phyloP scores from a whole-genome alignment of 257 asterid species.

The Primulina eburnea region DNA sequence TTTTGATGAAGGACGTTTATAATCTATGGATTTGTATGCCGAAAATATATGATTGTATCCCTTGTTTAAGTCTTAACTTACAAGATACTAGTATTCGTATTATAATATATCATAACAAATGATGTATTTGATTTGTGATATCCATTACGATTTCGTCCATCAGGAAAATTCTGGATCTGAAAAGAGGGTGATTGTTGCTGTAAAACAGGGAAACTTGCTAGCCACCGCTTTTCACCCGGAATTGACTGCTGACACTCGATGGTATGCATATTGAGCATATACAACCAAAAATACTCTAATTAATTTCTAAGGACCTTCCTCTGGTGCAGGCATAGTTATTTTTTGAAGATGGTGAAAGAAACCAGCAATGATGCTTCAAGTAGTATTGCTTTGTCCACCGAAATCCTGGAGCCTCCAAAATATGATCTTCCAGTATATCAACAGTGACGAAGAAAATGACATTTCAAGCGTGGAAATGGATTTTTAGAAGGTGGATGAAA shows the following conservation, averaged over 20 bases:
- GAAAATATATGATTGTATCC: neutral
- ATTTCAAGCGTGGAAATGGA: no score
- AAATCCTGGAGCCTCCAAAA: constrained; percentile 24
- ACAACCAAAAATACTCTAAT: neutral
- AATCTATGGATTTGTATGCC: neutral
- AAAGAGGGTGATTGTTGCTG: constrained; percentile 76
- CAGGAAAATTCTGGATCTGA: constrained; percentile 48
- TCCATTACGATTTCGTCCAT: constrained; percentile 15
- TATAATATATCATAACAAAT: neutral
- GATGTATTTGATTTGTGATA: constrained; percentile 8
- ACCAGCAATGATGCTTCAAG: constrained; percentile 43
- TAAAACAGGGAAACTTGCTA: constrained; percentile 89
- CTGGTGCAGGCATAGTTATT: constrained; percentile 70
- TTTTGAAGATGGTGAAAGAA: constrained; percentile 67
- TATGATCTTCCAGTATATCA: constrained; percentile 54
- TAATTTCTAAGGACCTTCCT: neutral
- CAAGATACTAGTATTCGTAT: neutral
- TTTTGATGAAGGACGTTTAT: neutral
- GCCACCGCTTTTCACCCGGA: constrained; percentile 99
- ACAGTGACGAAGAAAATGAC: neutral
- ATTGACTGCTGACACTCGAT: constrained; percentile 85
- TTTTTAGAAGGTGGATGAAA: neutral
- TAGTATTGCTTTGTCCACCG: constrained; percentile 34
- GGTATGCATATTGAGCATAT: constrained; percentile 39
- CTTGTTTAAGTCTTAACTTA: neutral